Evolutionary conservation across 805 yeast genomes (phyloP).

Genomic region (Maudiozyma barnettii): DNA sequence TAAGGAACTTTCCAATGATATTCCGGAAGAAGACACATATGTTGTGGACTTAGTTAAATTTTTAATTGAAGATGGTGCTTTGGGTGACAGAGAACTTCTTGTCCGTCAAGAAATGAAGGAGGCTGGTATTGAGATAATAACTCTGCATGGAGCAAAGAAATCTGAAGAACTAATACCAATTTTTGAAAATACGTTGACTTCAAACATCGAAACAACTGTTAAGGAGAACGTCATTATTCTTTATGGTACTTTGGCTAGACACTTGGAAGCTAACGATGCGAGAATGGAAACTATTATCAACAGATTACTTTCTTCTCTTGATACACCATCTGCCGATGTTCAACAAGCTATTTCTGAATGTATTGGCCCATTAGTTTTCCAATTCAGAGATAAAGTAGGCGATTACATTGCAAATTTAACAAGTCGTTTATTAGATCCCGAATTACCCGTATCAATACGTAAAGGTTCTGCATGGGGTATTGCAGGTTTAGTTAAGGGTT

Average conservation of each 20-base stretch:
- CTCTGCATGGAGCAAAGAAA: conserved; percentile 49
- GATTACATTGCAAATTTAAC: conserved; percentile 50
- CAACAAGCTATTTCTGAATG: conserved; percentile 83
- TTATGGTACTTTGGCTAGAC: conserved; percentile 87
- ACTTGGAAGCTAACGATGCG: conserved; percentile 55
- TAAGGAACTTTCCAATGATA: conserved; percentile 42
- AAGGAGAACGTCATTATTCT: conserved; percentile 76
- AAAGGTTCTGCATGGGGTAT: conserved; percentile 96
- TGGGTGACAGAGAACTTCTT: conserved; percentile 62
- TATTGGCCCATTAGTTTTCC: conserved; percentile 68
- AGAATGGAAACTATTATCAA: conserved; percentile 59
- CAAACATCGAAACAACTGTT: conserved; percentile 35
- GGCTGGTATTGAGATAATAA: conserved; percentile 73
- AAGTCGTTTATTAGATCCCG: conserved; percentile 44
- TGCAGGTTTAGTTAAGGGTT: conserved; percentile 87
- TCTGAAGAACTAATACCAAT: conserved; percentile 73
- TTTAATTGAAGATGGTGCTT: conserved; percentile 50
- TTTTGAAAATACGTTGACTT: conserved; percentile 56
- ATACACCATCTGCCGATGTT: conserved; percentile 82
- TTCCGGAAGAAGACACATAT: conserved; percentile 29
- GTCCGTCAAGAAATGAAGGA: conserved; percentile 80
- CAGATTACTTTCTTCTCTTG: conserved; percentile 62
- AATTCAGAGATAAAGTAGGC: conserved; percentile 42
- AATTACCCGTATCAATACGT: conserved; percentile 39
- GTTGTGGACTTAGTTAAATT: conserved; percentile 53